phyloP scores from a whole-genome alignment of 2,329 filamentous ascomycete species.

The Gremmenia infestans region DNA sequence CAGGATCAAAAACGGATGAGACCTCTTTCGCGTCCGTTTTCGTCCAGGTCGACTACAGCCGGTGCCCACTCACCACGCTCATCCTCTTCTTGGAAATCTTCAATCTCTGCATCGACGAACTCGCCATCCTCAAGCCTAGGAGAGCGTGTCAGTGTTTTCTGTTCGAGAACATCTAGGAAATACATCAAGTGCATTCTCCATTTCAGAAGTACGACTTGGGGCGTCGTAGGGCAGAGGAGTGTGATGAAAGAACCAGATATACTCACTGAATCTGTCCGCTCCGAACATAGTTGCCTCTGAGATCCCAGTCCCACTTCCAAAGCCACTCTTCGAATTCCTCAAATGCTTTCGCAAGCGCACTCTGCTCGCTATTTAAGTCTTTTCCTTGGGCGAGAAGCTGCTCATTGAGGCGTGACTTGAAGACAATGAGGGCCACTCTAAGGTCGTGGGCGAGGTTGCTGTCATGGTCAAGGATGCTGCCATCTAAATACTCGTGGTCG shows the following conservation, averaged over 20 bases:
- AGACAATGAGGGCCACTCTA: constrained; percentile 45
- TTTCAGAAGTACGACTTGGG: no score
- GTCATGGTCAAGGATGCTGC: constrained; percentile 35
- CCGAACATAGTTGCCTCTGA: constrained; percentile 45
- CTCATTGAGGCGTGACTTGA: constrained; percentile 50
- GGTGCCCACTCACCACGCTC: constrained; percentile 33
- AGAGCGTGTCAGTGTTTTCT: no score
- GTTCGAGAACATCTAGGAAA: no score
- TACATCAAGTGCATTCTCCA: no score
- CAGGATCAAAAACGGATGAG: constrained; percentile 27
- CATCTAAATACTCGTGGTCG: constrained; percentile 44
- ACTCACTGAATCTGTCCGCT: constrained; percentile 39
- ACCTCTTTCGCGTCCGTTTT: constrained; percentile 29
- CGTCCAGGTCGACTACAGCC: constrained; percentile 30
- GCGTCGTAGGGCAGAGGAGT: no score
- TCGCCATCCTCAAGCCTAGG: constrained; percentile 43
- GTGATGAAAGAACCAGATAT: no score
- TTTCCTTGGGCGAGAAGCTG: constrained; percentile 35
- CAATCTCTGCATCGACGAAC: constrained; percentile 42
- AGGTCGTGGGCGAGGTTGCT: constrained; percentile 33
- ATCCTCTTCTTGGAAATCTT: constrained; percentile 50
- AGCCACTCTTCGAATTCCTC: constrained; percentile 43
- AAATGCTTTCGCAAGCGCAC: constrained; percentile 45
- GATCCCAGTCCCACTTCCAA: constrained; percentile 49
- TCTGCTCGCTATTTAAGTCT: constrained; percentile 36